A percentile compares a stretch with the other conserved stretches of the same genome.
Conservation (phyloP, 352 stramenopile species). For the Phytopythium cucurbitacearum region DNA sequence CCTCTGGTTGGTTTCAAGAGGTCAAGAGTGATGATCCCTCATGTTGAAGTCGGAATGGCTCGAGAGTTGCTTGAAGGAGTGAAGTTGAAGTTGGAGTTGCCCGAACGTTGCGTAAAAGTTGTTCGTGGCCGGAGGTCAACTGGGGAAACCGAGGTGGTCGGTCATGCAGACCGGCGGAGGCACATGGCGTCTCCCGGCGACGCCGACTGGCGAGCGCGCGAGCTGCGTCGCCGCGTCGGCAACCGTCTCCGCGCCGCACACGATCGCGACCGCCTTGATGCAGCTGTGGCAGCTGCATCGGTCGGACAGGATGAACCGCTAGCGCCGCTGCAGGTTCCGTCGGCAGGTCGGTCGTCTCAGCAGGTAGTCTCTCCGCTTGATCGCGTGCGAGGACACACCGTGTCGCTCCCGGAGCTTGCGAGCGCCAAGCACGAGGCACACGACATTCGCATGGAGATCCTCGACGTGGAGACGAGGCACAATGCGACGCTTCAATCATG, state of each 20-base stretch:
- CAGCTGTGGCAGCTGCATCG: neutral
- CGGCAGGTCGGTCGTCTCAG: neutral
- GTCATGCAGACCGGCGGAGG: slow-evolving; percentile 6
- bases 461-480: slow-evolving; percentile 44
- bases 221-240: slow-evolving; percentile 41
- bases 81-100: slow-evolving; percentile 25
- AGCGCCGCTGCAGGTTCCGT: neutral
- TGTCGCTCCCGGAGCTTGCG: slow-evolving; percentile 32
- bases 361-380: no score
- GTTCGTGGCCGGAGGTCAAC: neutral
- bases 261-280: neutral
- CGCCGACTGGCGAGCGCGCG: slow-evolving; percentile 31
- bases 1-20: neutral
- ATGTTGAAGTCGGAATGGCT: slow-evolving; percentile 24
- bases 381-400: neutral
- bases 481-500: slow-evolving; percentile 35
- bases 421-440: slow-evolving; percentile 38
- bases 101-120: slow-evolving; percentile 27
- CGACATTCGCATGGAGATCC: slow-evolving; percentile 44
- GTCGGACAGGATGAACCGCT: no score
- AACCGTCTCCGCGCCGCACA: slow-evolving; percentile 23
- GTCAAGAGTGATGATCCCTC: slow-evolving; percentile 18
- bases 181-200: neutral
- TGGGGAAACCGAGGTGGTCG: neutral
- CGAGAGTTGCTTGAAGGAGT: slow-evolving; percentile 26